A percentile compares a stretch with the other conserved stretches of the same genome.
phyloP scores from a whole-genome alignment of 768 basidiomycete genomes.

The Astraeus odoratus region DNA sequence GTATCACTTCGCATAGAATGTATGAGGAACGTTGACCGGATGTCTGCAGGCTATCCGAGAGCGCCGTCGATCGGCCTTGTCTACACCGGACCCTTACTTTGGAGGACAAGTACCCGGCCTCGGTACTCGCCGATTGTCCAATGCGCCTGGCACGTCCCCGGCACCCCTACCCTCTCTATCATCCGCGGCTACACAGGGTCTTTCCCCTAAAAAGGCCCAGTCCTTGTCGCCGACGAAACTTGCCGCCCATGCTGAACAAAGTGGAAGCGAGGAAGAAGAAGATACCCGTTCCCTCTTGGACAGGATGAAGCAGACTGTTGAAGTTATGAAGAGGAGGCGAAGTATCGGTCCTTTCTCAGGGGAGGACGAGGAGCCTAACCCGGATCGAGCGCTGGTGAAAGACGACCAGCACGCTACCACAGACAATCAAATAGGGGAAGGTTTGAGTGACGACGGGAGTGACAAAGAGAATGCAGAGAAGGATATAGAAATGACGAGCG shows the following conservation, averaged over 20 bases:
- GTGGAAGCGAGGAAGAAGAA: constrained; percentile 23
- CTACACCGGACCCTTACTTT: constrained; percentile 41
- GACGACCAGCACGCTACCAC: constrained; percentile 29
- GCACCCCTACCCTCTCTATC: constrained; percentile 2
- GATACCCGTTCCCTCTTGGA: constrained; percentile 30
- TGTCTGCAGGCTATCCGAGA: constrained; percentile 51
- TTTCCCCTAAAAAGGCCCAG: constrained; percentile 5
- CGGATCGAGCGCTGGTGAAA: constrained; percentile 42
- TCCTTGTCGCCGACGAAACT: constrained; percentile 5
- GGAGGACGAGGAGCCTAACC: constrained; percentile 36
- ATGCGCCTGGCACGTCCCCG: constrained; percentile 5
- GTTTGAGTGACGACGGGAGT: constrained; percentile 1
- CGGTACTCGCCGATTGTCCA: constrained; percentile 24
- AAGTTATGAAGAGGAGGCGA: constrained; percentile 28
- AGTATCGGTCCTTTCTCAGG: constrained; percentile 18
- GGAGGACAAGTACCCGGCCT: constrained; percentile 49
- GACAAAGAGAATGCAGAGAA: constrained; percentile 10
- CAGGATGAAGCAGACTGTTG: constrained; percentile 31
- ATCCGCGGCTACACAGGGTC: constrained; percentile 2
- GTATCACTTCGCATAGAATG: neutral
- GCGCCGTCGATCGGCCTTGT: constrained; percentile 52
- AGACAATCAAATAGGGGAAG: constrained; percentile 1
- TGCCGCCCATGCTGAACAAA: constrained; percentile 9
- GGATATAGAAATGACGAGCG: neutral
- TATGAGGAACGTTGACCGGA: neutral